Conservation (phyloP, 768 basidiomycete genomes). For the Agrocybe pediades region DNA sequence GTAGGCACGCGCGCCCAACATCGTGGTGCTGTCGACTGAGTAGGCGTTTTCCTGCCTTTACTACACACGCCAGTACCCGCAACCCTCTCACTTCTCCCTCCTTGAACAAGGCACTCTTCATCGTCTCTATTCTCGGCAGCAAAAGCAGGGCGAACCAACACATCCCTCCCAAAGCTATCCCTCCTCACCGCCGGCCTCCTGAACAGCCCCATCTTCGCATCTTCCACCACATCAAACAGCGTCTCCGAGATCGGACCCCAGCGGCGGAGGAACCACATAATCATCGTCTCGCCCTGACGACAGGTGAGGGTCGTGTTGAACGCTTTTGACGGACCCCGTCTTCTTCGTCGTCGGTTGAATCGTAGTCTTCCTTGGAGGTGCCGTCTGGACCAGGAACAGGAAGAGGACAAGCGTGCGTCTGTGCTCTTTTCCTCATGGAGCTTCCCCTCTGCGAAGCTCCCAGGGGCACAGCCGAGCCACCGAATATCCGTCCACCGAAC, state of each 20-base stretch:
- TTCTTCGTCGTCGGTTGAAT: neutral
- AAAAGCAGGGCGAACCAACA: neutral
- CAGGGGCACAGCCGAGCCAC: constrained; percentile 15
- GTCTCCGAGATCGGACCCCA: constrained; percentile 34
- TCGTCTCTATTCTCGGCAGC: too few species aligned
- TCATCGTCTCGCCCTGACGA: constrained; percentile 27
- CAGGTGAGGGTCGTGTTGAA: constrained; percentile 6
- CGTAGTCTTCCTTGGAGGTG: neutral
- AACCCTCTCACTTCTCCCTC: too few species aligned
- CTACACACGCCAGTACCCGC: too few species aligned
- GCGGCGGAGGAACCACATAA: constrained; percentile 35
- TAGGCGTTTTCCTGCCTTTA: too few species aligned
- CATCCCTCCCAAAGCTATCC: constrained; percentile 15
- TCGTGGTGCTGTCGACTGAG: too few species aligned
- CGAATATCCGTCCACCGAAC: constrained; percentile 37
- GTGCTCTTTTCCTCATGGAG: neutral
- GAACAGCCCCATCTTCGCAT: constrained; percentile 21
- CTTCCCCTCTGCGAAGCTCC: too few species aligned
- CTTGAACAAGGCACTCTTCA: too few species aligned
- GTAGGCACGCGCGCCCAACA: too few species aligned
- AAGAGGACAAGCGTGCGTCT: neutral
- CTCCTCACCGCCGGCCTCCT: constrained; percentile 6
- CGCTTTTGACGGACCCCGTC: neutral
- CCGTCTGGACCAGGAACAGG: neutral
- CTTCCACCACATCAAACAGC: constrained; percentile 28